Evolutionary conservation across 192 early-diverging fungal species (phyloP).

Genomic region (Coemansia sp.): DNA sequence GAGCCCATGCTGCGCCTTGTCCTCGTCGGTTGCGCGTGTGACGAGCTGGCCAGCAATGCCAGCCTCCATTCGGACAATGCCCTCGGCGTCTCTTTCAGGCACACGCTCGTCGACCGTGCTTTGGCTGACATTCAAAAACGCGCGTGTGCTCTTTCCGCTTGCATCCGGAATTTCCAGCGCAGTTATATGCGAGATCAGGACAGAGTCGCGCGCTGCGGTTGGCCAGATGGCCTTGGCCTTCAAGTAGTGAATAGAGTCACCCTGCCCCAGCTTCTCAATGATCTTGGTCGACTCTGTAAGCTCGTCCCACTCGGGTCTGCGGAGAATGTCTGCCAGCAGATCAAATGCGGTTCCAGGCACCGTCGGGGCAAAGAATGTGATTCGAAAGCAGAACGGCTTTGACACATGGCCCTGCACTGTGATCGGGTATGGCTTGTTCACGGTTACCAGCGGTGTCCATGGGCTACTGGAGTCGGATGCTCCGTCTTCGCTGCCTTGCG

Average conservation of each 20-base stretch:
- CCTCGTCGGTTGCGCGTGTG: conserved; percentile 14
- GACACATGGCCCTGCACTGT: conserved; percentile 35
- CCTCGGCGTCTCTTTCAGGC: conserved; percentile 26
- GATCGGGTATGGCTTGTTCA: conserved; percentile 34
- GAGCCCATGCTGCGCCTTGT: conserved; percentile 20
- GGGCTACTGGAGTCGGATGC: background rate
- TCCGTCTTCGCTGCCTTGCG: background rate
- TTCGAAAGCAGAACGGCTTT: conserved; percentile 49
- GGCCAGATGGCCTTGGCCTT: conserved; percentile 55
- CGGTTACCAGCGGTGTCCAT: conserved; percentile 30
- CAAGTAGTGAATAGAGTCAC: conserved; percentile 48
- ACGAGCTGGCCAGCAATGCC: conserved; percentile 54
- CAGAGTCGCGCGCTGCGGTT: conserved; percentile 49
- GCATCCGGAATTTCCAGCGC: conserved; percentile 7
- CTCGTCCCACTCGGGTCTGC: conserved; percentile 53
- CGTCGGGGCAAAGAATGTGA: conserved; percentile 39
- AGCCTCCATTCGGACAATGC: conserved; percentile 55
- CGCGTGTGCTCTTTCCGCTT: conserved; percentile 1
- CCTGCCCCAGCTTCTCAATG: conserved; percentile 32
- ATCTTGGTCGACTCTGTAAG: conserved; percentile 39
- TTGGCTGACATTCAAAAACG: conserved; percentile 48
- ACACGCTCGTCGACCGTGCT: conserved; percentile 35
- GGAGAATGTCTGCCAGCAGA: conserved; percentile 40
- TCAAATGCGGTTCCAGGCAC: conserved; percentile 43
- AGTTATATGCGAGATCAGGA: conserved; percentile 43